phyloP scores from a whole-genome alignment of 176 grass and related monocot genomes.

The Paspalum vaginatum region DNA sequence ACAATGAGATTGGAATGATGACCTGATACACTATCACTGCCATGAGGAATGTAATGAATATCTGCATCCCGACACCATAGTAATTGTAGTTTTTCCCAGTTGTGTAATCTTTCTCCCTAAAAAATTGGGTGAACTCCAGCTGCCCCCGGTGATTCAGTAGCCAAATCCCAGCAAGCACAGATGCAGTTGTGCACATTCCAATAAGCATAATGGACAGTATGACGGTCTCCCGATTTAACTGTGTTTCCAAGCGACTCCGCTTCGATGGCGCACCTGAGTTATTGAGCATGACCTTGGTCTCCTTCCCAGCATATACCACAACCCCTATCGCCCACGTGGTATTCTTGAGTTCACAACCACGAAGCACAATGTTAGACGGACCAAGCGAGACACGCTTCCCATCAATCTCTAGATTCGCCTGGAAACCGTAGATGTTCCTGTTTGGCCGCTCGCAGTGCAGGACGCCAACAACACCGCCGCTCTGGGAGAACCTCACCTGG shows the following conservation, averaged over 20 bases:
- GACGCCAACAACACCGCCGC: slow-evolving; percentile 28
- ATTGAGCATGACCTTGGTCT: slow-evolving; percentile 96
- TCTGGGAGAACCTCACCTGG: slow-evolving; percentile 43
- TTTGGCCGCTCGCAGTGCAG: slow-evolving; percentile 70
- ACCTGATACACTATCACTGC: slow-evolving; percentile 85
- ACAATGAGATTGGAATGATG: slow-evolving; percentile 93
- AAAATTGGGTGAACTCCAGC: slow-evolving; percentile 69
- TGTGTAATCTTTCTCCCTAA: slow-evolving; percentile 71
- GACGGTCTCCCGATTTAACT: slow-evolving; percentile 75
- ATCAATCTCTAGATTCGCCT: slow-evolving; percentile 68
- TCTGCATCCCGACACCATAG: slow-evolving; percentile 73
- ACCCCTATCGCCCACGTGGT: slow-evolving; percentile 81
- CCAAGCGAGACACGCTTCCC: slow-evolving; percentile 58
- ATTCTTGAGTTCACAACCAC: slow-evolving; percentile 91
- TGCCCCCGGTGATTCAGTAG: slow-evolving; percentile 52
- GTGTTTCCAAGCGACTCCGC: slow-evolving; percentile 70
- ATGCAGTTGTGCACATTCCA: slow-evolving; percentile 58
- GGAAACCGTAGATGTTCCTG: slow-evolving; percentile 80
- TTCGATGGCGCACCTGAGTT: slow-evolving; percentile 73
- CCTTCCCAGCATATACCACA: slow-evolving; percentile 78
- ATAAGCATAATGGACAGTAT: slow-evolving; percentile 71
- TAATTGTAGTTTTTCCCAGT: slow-evolving; percentile 71
- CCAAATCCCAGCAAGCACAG: slow-evolving; percentile 70
- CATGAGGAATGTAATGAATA: slow-evolving; percentile 78
- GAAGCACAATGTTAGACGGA: slow-evolving; percentile 80